phyloP scores from a whole-genome alignment of 768 basidiomycete species.

The Daedaleopsis nitida region DNA sequence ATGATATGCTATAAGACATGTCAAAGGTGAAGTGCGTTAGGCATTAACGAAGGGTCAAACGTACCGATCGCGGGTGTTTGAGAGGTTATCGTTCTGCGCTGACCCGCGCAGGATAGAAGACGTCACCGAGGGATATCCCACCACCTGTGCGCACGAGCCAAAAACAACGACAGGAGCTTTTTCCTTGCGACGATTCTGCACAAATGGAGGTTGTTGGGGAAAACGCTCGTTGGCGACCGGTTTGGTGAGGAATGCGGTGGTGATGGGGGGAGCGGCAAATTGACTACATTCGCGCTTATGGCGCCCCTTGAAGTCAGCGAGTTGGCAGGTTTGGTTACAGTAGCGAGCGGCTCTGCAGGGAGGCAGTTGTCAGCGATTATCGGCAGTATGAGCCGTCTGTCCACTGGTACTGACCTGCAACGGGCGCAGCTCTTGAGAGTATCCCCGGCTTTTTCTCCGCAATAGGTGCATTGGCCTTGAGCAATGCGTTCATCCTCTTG shows the following conservation, averaged over 20 bases:
- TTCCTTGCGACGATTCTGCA: slow-evolving; percentile 15
- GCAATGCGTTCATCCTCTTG: background rate
- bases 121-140: slow-evolving; percentile 1
- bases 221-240: slow-evolving; percentile 2
- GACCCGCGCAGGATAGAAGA: background rate
- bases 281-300: slow-evolving; percentile 13
- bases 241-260: no score
- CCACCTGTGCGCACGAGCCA: slow-evolving; percentile 9
- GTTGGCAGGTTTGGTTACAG: slow-evolving; percentile 8
- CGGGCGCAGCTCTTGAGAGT: slow-evolving; percentile 8
- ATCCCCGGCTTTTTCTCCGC: background rate
- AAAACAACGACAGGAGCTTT: slow-evolving; percentile 1
- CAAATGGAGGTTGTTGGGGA: background rate
- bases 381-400: no score
- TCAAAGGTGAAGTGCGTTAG: background rate
- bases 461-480: background rate
- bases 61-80: background rate
- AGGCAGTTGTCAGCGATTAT: background rate
- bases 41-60: background rate
- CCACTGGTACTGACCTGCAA: slow-evolving; percentile 11
- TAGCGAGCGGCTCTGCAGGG: slow-evolving; percentile 6
- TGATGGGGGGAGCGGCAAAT: slow-evolving; percentile 1
- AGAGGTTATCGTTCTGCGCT: background rate
- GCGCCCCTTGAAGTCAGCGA: slow-evolving; percentile 5
- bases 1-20: background rate